Percentiles rank a stretch among this genome's conserved stretches.
phyloP scores from a whole-genome alignment of 306 rosid genomes.

The Casuarina equisetifolia region DNA sequence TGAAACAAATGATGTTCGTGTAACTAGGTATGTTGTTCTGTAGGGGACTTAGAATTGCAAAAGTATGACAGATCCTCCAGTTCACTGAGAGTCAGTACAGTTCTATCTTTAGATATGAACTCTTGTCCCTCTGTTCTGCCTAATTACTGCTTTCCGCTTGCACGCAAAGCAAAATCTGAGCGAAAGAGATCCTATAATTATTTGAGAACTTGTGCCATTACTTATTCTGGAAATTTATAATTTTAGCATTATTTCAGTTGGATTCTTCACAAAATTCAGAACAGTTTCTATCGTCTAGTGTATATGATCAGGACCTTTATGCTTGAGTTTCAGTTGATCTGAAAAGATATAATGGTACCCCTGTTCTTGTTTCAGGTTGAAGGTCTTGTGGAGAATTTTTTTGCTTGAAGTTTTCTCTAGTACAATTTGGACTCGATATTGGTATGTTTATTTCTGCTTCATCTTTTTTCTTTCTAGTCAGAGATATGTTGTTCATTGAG shows the following conservation, averaged over 20 bases:
- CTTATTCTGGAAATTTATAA: not conserved
- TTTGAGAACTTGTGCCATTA: not conserved
- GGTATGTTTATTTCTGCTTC: conserved; percentile 4
- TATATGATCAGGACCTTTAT: not conserved
- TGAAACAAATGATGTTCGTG: not conserved
- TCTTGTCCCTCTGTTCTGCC: not conserved
- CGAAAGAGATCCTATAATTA: conserved; percentile 2
- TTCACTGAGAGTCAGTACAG: not conserved
- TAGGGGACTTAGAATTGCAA: not conserved
- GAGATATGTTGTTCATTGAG: not conserved
- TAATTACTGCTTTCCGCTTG: conserved; percentile 2
- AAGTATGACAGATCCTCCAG: not conserved
- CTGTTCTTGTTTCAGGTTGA: not conserved
- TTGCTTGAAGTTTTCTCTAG: conserved; percentile 7
- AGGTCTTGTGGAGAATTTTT: not conserved
- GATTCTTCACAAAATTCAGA: conserved; percentile 1
- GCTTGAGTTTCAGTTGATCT: not conserved
- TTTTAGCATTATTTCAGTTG: conserved; percentile 9
- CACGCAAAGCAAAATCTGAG: conserved; percentile 16
- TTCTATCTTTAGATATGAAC: not conserved
- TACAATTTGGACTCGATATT: not conserved
- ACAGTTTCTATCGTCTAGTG: not conserved
- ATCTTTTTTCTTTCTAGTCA: not conserved
- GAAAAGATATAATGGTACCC: not conserved
- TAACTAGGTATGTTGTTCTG: not conserved